Evolutionary conservation across 345 rosid genomes (phyloP).

Genomic region (Brassica nigra): DNA sequence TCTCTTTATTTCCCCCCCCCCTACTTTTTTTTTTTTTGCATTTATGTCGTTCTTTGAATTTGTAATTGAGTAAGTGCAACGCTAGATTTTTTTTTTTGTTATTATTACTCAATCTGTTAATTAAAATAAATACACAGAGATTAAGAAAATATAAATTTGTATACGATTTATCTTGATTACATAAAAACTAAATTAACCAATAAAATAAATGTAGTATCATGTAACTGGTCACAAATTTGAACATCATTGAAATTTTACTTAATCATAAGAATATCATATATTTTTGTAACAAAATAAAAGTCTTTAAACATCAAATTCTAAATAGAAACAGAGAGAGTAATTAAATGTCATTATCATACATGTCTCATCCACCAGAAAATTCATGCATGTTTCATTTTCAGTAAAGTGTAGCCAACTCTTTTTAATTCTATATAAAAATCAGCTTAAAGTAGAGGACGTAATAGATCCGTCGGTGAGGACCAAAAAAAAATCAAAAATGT

Average conservation of each 20-base stretch:
- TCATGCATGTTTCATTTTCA: slow-evolving; percentile 30
- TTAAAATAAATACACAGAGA: too few species aligned
- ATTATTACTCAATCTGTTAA: background rate
- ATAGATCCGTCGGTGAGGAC: slow-evolving; percentile 37
- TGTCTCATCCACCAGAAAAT: background rate
- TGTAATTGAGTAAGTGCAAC: background rate
- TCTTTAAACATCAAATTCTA: too few species aligned
- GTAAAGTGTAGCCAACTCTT: slow-evolving; percentile 17
- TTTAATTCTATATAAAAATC: background rate
- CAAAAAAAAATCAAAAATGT: background rate
- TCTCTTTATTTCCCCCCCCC: background rate
- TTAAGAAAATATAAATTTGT: too few species aligned
- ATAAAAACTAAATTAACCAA: too few species aligned
- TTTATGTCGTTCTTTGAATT: background rate
- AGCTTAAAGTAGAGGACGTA: slow-evolving; percentile 32
- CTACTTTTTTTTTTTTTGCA: background rate
- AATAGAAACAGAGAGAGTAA: too few species aligned
- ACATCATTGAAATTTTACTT: too few species aligned
- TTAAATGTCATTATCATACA: slow-evolving; percentile 20
- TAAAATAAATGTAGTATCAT: too few species aligned
- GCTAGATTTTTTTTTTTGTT: background rate
- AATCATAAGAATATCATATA: too few species aligned
- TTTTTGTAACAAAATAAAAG: too few species aligned
- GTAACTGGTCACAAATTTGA: too few species aligned
- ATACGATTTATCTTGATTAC: too few species aligned